A percentile compares a stretch with the other conserved stretches of the same genome.
phyloP scores from a whole-genome alignment of 2,329 filamentous ascomycete genomes.

The Fusarium sp. region DNA sequence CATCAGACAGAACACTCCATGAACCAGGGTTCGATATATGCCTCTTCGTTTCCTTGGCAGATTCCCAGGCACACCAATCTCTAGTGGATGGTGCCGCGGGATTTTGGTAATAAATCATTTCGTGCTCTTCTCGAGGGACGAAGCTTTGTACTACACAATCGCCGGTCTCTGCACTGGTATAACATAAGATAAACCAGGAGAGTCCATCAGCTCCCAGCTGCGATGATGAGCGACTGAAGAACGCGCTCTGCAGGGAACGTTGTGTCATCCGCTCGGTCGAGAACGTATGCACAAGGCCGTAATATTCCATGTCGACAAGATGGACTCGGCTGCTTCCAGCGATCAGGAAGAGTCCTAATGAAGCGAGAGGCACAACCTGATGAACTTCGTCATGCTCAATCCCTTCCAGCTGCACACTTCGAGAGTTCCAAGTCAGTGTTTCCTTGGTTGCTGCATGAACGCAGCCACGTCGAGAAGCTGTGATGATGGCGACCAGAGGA shows the following conservation, averaged over 20 bases:
- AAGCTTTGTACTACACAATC: conserved; percentile 76
- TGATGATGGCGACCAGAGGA: conserved; percentile 51
- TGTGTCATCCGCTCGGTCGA: conserved; percentile 67
- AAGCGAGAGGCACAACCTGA: conserved; percentile 69
- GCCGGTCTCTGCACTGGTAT: conserved; percentile 68
- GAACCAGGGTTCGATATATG: conserved; percentile 71
- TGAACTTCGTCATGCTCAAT: conserved; percentile 61
- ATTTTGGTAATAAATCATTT: conserved; percentile 67
- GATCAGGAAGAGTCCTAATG: conserved; percentile 70
- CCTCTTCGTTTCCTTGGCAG: conserved; percentile 63
- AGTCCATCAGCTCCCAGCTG: conserved; percentile 68
- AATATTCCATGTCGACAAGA: conserved; percentile 61
- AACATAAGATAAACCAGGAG: conserved; percentile 72
- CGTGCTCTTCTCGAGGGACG: conserved; percentile 63
- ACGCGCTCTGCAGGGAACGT: conserved; percentile 70
- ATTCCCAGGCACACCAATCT: conserved; percentile 63
- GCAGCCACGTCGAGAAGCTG: conserved; percentile 63
- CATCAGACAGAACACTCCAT: conserved; percentile 72
- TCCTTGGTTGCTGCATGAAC: conserved; percentile 61
- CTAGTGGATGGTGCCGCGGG: conserved; percentile 52
- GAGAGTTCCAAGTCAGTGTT: conserved; percentile 62
- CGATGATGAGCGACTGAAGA: conserved; percentile 58
- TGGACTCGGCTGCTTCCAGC: conserved; percentile 70
- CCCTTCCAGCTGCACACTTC: conserved; percentile 56
- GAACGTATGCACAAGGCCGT: conserved; percentile 70